These are phyloP conservation scores for Chrysoporthe deuterocubensis DNA, from an alignment of 2,329 filamentous ascomycete genomes.

Conservation along the genomic window DNA sequence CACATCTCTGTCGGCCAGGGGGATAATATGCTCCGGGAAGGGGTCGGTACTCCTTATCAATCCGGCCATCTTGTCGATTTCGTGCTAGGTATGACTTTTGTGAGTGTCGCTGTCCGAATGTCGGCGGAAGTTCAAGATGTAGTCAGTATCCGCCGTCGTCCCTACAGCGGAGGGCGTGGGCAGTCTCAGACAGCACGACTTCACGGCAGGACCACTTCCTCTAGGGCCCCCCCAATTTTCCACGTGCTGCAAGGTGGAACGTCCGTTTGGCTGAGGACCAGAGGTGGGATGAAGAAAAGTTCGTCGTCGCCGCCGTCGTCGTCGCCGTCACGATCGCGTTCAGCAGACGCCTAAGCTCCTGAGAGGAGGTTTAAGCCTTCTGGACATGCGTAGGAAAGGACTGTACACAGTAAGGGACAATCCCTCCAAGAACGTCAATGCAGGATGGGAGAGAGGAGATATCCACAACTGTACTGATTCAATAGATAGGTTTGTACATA, in stretches of 20 bases:
- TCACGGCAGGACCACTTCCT: neutral
- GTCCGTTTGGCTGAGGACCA: neutral
- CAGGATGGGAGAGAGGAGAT: neutral
- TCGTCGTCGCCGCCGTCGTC: neutral
- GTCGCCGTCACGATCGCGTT: neutral
- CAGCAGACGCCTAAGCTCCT: neutral
- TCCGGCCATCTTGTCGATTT: neutral
- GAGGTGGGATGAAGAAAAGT: neutral
- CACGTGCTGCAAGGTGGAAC: neutral
- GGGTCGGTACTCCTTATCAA: neutral
- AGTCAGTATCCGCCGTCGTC: neutral
- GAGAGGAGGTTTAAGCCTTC: neutral
- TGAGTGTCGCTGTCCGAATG: neutral
- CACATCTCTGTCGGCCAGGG: slow-evolving; percentile 11
- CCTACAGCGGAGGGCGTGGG: neutral
- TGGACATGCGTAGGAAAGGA: neutral
- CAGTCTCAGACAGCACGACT: neutral
- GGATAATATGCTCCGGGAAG: slow-evolving; percentile 13
- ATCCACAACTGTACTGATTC: neutral
- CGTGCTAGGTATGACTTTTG: neutral
- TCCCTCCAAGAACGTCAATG: neutral
- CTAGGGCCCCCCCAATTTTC: neutral
- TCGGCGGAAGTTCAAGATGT: too few species aligned
- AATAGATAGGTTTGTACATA: neutral
- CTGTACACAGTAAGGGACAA: neutral